These are phyloP conservation scores for Venustampulla echinocandica DNA, from an alignment of 495 filamentous ascomycete genomes.

Conservation along the genomic window DNA sequence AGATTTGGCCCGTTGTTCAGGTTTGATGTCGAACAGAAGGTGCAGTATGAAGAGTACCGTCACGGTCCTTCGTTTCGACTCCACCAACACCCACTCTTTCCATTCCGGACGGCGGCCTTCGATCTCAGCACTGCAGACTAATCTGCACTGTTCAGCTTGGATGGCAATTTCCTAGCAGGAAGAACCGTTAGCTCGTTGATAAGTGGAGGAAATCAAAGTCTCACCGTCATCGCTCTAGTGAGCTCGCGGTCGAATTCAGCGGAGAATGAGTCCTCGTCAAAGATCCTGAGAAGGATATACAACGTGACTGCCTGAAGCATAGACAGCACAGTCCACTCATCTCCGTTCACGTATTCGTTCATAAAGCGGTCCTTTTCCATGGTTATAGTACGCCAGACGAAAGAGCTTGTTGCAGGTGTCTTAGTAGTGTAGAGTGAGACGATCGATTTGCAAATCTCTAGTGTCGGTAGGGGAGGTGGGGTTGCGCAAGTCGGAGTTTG, in stretches of 20 bases:
- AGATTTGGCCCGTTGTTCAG: conserved; percentile 12
- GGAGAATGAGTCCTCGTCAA: conserved; percentile 13
- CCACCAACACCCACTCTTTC: conserved; percentile 16
- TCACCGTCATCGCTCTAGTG: conserved; percentile 13
- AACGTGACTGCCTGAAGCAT: conserved; percentile 17
- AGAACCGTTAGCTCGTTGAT: not conserved
- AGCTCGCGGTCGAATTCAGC: conserved; percentile 16
- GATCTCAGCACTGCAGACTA: conserved; percentile 11
- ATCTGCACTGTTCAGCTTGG: conserved; percentile 4
- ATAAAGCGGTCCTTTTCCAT: conserved; percentile 19
- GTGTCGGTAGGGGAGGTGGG: conserved; percentile 3
- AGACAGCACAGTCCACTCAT: conserved; percentile 13
- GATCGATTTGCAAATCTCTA: conserved; percentile 18
- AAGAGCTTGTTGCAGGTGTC: conserved; percentile 12
- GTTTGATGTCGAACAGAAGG: conserved; percentile 17
- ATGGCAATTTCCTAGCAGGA: conserved; percentile 11
- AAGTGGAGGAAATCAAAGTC: not conserved
- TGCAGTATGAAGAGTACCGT: conserved; percentile 15
- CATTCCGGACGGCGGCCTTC: conserved; percentile 15
- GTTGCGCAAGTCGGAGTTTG: not conserved
- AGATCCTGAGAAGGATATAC: conserved; percentile 19
- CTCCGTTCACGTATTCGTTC: conserved; percentile 4
- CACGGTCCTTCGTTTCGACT: conserved; percentile 17
- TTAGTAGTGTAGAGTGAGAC: conserved; percentile 12
- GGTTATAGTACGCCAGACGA: conserved; percentile 17